phyloP scores from a whole-genome alignment of 1,284 basidiomycete genomes.

The Cryptococcus sp. region DNA sequence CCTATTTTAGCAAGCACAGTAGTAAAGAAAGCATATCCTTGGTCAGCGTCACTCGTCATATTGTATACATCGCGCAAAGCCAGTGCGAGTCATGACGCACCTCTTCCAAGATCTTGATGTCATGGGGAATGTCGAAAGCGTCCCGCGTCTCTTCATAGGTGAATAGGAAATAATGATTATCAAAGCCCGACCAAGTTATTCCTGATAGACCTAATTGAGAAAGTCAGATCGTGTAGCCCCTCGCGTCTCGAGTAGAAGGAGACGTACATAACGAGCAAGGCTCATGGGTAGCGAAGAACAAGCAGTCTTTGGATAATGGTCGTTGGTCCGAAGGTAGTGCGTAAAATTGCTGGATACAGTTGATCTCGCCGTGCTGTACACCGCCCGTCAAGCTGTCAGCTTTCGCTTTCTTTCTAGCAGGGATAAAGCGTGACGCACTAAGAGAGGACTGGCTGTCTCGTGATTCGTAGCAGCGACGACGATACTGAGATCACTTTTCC shows the following conservation, averaged over 20 bases:
- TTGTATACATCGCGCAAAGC: not conserved
- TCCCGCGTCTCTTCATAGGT: slow-evolving; percentile 36
- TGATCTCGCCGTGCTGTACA: slow-evolving; percentile 35
- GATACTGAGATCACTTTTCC: slow-evolving; percentile 31
- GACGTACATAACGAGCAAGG: slow-evolving; percentile 41
- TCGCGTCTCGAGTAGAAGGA: no score
- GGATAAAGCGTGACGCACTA: slow-evolving; percentile 16
- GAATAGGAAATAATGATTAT: slow-evolving; percentile 36
- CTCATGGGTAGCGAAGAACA: slow-evolving; percentile 41
- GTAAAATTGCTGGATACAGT: slow-evolving; percentile 36
- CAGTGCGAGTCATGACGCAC: slow-evolving; percentile 6
- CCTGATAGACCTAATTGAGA: slow-evolving; percentile 28
- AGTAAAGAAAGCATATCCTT: not conserved
- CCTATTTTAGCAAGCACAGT: slow-evolving; percentile 12
- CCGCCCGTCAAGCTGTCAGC: no score
- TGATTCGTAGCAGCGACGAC: slow-evolving; percentile 34
- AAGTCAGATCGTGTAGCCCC: not conserved
- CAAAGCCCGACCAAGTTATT: slow-evolving; percentile 40
- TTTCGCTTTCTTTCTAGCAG: not conserved
- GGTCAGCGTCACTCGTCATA: not conserved
- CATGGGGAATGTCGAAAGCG: slow-evolving; percentile 36
- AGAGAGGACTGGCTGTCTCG: slow-evolving; percentile 29
- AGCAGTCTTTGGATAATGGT: slow-evolving; percentile 29
- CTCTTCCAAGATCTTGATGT: slow-evolving; percentile 36
- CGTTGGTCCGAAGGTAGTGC: slow-evolving; percentile 18